Conservation (phyloP, 2,329 filamentous ascomycete genomes). For the Stemphylium vesicarium region DNA sequence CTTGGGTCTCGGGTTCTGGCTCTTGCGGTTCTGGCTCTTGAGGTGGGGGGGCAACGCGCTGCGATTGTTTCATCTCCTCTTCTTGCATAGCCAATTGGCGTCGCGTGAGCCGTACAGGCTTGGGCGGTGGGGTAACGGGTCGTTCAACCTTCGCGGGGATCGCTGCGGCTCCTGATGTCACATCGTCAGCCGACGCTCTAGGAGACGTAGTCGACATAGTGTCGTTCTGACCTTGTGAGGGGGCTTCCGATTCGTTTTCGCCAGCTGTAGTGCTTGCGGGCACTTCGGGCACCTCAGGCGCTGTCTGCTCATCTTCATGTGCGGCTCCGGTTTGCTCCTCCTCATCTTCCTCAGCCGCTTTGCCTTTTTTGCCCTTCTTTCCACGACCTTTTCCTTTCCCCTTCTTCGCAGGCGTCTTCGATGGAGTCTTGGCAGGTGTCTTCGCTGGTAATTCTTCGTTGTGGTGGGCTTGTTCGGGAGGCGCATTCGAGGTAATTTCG, state of each 20-base stretch:
- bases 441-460: conserved; percentile 29
- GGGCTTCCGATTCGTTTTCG: conserved; percentile 23
- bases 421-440: conserved; percentile 42
- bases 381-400: conserved; percentile 27
- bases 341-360: conserved; percentile 26
- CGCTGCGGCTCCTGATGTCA: conserved; percentile 27
- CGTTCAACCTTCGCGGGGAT: conserved; percentile 26
- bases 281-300: conserved; percentile 25
- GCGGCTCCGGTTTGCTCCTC: conserved; percentile 19
- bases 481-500: conserved; percentile 49
- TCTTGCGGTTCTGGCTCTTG: conserved; percentile 18
- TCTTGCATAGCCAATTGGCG: conserved; percentile 45
- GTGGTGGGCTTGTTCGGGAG: conserved; percentile 22
- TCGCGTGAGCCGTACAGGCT: conserved; percentile 42
- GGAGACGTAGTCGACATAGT: background rate
- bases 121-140: conserved; percentile 34
- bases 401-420: conserved; percentile 45
- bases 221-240: conserved; percentile 25
- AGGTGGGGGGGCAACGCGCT: conserved; percentile 18
- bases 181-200: conserved; percentile 22
- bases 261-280: conserved; percentile 29
- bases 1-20: background rate
- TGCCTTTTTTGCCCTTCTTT: conserved; percentile 37
- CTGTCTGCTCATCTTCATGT: conserved; percentile 31
- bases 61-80: conserved; percentile 35